phyloP scores from a whole-genome alignment of 306 rosid species.

The Sicyos baderoa region DNA sequence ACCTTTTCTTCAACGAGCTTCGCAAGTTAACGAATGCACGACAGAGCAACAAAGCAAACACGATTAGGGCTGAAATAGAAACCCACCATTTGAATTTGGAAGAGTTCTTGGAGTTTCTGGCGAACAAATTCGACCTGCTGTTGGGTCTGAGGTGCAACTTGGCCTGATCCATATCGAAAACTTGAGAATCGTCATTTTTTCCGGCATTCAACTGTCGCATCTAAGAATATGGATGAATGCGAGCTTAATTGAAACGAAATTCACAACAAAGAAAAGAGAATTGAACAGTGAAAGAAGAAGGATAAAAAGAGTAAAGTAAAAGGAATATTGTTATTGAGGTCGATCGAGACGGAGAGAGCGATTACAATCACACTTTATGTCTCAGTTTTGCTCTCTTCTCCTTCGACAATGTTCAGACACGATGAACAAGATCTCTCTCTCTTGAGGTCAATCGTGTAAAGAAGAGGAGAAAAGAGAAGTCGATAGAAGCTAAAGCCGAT shows the following conservation, averaged over 20 bases:
- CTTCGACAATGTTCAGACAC: conserved; percentile 16
- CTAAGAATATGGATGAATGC: conserved; percentile 22
- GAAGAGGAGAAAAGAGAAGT: too few species aligned
- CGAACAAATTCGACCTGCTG: conserved; percentile 53
- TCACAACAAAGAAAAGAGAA: conserved; percentile 1
- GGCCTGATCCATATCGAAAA: conserved; percentile 52
- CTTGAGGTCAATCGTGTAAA: too few species aligned
- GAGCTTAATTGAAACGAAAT: neutral
- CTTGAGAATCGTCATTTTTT: conserved; percentile 29
- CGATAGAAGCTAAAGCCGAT: too few species aligned
- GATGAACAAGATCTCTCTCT: conserved; percentile 3
- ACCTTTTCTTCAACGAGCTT: conserved; percentile 4
- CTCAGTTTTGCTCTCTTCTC: conserved; percentile 20
- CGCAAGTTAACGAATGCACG: conserved; percentile 22
- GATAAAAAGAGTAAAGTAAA: too few species aligned
- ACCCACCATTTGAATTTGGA: conserved; percentile 23
- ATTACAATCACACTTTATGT: conserved; percentile 18
- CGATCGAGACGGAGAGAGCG: conserved; percentile 22
- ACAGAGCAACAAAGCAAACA: conserved; percentile 30
- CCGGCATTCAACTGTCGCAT: conserved; percentile 84
- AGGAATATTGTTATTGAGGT: neutral
- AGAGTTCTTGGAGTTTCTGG: conserved; percentile 25
- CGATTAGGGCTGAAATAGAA: conserved; percentile 24
- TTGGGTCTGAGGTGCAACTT: conserved; percentile 53
- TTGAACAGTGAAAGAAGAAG: neutral